These are phyloP conservation scores for Geotrichum cucujoidarum DNA, from an alignment of 1,139 yeast species.

Conservation along the genomic window DNA sequence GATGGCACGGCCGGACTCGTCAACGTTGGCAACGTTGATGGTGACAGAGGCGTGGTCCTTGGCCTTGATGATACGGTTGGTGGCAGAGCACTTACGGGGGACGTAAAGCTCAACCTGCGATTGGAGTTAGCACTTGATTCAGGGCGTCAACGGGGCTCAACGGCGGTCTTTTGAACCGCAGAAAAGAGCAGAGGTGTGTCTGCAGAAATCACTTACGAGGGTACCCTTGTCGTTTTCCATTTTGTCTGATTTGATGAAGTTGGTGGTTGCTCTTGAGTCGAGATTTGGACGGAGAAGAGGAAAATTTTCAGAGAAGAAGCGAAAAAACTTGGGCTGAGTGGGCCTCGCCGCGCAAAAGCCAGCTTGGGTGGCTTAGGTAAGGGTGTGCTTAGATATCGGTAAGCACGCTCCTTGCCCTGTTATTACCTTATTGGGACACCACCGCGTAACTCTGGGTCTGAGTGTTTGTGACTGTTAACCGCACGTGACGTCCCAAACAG, in stretches of 20 bases:
- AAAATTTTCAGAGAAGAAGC: neutral
- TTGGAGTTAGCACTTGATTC: too few species aligned
- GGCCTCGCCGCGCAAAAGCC: too few species aligned
- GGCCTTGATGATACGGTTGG: constrained; percentile 99
- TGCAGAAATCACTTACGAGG: constrained; percentile 74
- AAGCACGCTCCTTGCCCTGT: neutral
- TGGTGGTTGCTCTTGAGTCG: constrained; percentile 27
- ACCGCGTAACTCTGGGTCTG: neutral
- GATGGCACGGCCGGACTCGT: constrained; percentile 93
- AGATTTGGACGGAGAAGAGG: neutral
- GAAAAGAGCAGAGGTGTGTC: neutral
- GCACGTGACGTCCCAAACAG: neutral
- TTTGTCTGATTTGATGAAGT: constrained; percentile 34
- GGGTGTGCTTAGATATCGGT: neutral
- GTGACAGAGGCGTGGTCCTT: constrained; percentile 99
- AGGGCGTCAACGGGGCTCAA: neutral
- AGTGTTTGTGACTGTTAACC: neutral
- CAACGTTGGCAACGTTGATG: constrained; percentile 80
- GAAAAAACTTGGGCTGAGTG: neutral
- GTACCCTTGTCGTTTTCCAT: constrained; percentile 99
- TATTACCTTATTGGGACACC: neutral
- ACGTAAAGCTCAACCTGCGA: constrained; percentile 99
- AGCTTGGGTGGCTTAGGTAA: neutral
- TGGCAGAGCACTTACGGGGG: constrained; percentile 99
- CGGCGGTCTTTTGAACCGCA: neutral